Evolutionary conservation across 164 flowering plant genomes (phyloP), one percentile per base, ranked within the genome.

Genomic region (Warburgia ugandensis): DNA sequence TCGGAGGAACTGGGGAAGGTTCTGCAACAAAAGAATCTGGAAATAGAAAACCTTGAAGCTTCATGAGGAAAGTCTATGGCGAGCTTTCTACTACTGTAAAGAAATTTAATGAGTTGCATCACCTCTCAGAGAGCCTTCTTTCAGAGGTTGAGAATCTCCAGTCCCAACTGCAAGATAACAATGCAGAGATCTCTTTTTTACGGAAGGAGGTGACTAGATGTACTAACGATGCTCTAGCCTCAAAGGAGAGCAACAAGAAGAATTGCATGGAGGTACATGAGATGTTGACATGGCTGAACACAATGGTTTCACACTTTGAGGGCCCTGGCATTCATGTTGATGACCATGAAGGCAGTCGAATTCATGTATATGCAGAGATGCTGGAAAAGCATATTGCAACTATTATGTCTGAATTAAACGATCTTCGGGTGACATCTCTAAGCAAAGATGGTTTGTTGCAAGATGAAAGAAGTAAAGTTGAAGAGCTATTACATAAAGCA

Each of bases 41-140:
- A 74, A 26, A 37, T 86, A 54, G 84, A 79, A 64, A 76, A 70
- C 68, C 74, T 84, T 54, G 92, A 89, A 72, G 76, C 77, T 60
- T 79, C 97, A 58, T 87, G 83, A 21, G 80, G 71, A 17, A 94
- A 94, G 73, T 76, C 77, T 59, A 40, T 76, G 64, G 78, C 78
- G 62, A 82, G 68, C 90, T 84, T 61, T 76, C 90, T 7, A 65
- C 84, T 39, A 86, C 99, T 16, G 79, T 89, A 61, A 69, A 63
- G 69, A 94, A 83, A 67, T 94, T 94, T 69, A 94, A 94, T 62
- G 99, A 94, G 67, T 84, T 94, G 63, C 97, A 83, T 71, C 70
- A 75, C 48, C 55, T 94, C 7, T 86, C 96, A 28, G 90, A 68
- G 55, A 68, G 54, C 63, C 97, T 94, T 39, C 78, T 94, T 21